Conservation (phyloP, 306 rosid genomes). For the Trichosanthes cucumerina region DNA sequence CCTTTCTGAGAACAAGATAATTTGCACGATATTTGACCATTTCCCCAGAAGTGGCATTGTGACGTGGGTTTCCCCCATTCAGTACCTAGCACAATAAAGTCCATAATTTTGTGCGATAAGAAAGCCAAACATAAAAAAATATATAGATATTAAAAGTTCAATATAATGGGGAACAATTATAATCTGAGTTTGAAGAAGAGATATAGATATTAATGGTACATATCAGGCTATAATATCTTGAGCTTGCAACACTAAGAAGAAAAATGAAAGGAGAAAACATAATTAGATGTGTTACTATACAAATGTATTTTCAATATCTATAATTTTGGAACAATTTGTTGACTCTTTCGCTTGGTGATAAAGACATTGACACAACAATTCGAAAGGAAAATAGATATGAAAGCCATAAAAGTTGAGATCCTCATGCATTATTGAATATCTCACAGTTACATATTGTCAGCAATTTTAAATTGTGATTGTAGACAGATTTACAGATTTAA, state of each 20-base stretch:
- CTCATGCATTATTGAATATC: neutral
- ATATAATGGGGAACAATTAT: neutral
- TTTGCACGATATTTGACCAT: conserved; percentile 74
- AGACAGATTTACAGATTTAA: neutral
- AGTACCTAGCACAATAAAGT: conserved; percentile 55
- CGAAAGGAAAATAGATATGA: neutral
- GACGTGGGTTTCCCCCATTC: conserved; percentile 96
- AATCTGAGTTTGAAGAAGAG: neutral
- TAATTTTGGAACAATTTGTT: neutral
- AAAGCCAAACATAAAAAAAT: conserved; percentile 6
- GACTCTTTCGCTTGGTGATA: neutral
- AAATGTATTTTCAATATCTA: neutral
- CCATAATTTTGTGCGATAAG: conserved; percentile 8
- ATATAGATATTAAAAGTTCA: neutral
- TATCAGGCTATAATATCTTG: neutral
- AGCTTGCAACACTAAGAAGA: neutral
- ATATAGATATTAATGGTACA: neutral
- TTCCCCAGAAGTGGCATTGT: conserved; percentile 98
- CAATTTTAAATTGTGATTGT: neutral
- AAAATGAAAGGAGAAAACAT: neutral
- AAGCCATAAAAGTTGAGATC: neutral
- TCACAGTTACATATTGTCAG: neutral
- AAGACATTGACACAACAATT: neutral
- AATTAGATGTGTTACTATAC: neutral
- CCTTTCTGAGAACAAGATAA: conserved; percentile 68